Evolutionary conservation across 345 rosid species (phyloP).

Genomic region (Heritiera fomes): DNA sequence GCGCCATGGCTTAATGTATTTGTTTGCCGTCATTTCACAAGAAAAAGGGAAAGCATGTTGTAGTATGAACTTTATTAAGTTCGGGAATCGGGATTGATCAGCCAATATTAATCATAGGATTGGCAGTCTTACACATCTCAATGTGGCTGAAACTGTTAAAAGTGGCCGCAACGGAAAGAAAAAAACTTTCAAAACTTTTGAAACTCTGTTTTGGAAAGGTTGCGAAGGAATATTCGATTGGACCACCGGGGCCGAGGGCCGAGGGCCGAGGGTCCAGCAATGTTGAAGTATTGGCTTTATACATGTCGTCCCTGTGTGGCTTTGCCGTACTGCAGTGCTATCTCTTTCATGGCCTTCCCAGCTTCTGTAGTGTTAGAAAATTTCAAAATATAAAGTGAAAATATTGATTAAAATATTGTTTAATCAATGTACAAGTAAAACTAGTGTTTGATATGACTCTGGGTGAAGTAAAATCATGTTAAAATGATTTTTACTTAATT

Average conservation of each 20-base stretch:
- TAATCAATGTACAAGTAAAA: no score
- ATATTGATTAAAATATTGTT: no score
- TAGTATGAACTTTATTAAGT: neutral
- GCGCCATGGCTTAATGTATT: neutral
- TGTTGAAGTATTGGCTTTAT: neutral
- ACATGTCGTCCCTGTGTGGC: neutral
- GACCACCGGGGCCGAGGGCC: neutral
- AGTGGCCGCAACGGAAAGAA: neutral
- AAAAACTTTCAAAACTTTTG: neutral
- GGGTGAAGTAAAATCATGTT: no score
- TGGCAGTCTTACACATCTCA: neutral
- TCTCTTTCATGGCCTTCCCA: neutral
- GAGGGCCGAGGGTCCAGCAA: neutral
- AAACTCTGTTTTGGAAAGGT: neutral
- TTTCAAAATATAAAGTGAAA: no score
- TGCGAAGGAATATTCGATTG: neutral
- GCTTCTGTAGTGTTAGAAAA: neutral
- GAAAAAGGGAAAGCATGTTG: neutral
- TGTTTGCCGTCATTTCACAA: neutral
- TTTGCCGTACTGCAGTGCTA: neutral
- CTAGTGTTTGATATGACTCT: no score
- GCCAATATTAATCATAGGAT: neutral
- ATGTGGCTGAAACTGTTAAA: neutral
- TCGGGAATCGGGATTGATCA: neutral
- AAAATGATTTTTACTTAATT: no score